Base-by-base conservation (phyloP, 2,329 filamentous ascomycete species). In the Paecilomyces sp. region DNA sequence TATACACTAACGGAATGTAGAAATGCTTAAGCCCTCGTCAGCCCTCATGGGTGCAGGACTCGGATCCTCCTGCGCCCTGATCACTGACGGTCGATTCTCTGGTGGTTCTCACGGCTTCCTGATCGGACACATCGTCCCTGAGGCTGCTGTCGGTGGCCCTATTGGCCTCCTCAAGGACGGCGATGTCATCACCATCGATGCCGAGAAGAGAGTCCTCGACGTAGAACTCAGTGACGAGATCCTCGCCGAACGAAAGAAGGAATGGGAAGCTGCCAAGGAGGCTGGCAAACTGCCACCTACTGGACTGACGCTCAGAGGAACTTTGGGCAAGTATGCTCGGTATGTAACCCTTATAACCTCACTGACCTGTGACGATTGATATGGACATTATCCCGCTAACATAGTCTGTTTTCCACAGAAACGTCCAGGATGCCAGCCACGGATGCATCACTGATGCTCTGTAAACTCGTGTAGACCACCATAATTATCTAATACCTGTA, bases 71-170 rank as follows among this genome's bases (percentile, higher is more conserved):
- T 84, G 88, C 24, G 88, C 88, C 3, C 78, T 91, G 41, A 87
- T 91, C 73, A 91, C 88, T 0, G 88, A 91, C 67, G 88, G 88
- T 25, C 72, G 75, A 55, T 77, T 76, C 70, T 76, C 73, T 8
- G 91, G 91, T 60, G 91, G 90, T 57, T 89, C 85, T 62, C 90
- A 94, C 82, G 90, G 90, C 47, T 94, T 94, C 83, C 79, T 94
- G 66, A 93, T 94, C 68, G 90, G 90, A 1, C 90, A 94, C 76
- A 89, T 96, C 63, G 90, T 92, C 50, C 91, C 91, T 28, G 91
- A 96, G 77, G 91, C 91, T 8, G 88, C 90, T 71, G 89, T 90
- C 65, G 91, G 91, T 56, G 91, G 91, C 0, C 91, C 91, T 1
- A 94, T 96, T 63, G 91, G 85, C 13, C 81, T 96, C 11, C 88